Evolutionary conservation across 208 protist species (phyloP).

Genomic region (Wallacemonas sp.): DNA sequence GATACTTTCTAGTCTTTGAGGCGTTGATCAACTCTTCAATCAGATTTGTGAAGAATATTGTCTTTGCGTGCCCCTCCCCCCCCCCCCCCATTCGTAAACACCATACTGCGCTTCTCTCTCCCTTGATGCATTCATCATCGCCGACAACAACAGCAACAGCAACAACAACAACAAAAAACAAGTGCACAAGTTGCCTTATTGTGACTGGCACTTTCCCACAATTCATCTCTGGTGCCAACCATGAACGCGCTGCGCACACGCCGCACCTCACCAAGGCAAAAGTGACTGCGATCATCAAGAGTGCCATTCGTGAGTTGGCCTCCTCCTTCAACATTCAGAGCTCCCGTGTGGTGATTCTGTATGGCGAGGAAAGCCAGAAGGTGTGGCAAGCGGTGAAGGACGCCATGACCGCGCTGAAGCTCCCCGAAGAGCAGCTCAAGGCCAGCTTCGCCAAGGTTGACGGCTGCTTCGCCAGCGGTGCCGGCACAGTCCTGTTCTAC

Average conservation of each 20-base stretch:
- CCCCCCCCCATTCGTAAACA: no score
- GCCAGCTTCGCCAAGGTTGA: constrained; percentile 36
- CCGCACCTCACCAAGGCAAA: constrained; percentile 9
- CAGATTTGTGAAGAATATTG: no score
- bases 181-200: not conserved
- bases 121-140: no score
- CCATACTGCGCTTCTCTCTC: no score
- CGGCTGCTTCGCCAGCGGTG: constrained; percentile 26
- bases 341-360: constrained; percentile 28
- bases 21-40: no score
- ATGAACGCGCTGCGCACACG: not conserved
- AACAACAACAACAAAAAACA: not conserved
- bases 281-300: constrained; percentile 20
- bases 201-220: not conserved
- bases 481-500: constrained; percentile 45
- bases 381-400: constrained; percentile 26
- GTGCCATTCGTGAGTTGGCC: constrained; percentile 20
- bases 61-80: no score
- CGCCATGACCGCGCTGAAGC: constrained; percentile 16
- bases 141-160: no score
- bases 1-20: no score
- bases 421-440: constrained; percentile 20
- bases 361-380: constrained; percentile 28
- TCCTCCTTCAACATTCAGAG: constrained; percentile 61
- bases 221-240: not conserved